Percentiles rank a stretch among this genome's conserved stretches.
Conservation (phyloP, 2,329 filamentous ascomycete genomes). For the Fusarium chlamydosporum region DNA sequence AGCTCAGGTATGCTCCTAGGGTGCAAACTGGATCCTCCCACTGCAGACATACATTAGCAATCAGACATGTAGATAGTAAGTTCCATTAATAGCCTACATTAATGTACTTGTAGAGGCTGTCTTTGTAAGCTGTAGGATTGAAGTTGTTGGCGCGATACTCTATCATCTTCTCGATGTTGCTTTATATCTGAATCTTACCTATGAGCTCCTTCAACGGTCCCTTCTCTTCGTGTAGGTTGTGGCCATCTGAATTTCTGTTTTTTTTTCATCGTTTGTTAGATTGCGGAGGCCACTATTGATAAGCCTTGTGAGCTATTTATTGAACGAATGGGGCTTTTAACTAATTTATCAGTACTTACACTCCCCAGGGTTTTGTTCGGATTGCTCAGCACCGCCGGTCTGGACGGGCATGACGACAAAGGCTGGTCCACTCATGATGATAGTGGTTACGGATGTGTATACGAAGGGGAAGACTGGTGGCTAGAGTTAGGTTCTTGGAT, state of each 20-base stretch:
- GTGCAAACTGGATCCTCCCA: conserved; percentile 10
- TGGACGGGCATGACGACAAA: background rate
- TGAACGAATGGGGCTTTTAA: background rate
- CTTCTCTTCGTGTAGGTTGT: background rate
- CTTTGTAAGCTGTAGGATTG: background rate
- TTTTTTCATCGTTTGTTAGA: background rate
- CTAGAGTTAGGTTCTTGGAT: background rate
- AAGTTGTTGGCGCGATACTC: background rate
- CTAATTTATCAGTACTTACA: background rate
- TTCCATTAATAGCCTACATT: background rate
- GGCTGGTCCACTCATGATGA: conserved; percentile 1
- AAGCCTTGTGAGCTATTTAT: background rate
- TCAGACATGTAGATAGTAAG: background rate
- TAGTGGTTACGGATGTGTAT: background rate
- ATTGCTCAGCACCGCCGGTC: background rate
- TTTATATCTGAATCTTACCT: background rate
- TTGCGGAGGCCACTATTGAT: conserved; percentile 1
- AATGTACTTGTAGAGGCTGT: conserved; percentile 1
- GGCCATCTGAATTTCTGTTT: background rate
- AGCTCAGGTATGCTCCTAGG: conserved; percentile 1
- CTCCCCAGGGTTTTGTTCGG: background rate
- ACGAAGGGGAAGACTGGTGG: background rate
- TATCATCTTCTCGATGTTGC: background rate
- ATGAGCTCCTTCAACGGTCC: conserved; percentile 3
- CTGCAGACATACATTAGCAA: background rate